Evolutionary conservation across 148 eudicot species (phyloP).

Genomic region (Camellia granthamiana): DNA sequence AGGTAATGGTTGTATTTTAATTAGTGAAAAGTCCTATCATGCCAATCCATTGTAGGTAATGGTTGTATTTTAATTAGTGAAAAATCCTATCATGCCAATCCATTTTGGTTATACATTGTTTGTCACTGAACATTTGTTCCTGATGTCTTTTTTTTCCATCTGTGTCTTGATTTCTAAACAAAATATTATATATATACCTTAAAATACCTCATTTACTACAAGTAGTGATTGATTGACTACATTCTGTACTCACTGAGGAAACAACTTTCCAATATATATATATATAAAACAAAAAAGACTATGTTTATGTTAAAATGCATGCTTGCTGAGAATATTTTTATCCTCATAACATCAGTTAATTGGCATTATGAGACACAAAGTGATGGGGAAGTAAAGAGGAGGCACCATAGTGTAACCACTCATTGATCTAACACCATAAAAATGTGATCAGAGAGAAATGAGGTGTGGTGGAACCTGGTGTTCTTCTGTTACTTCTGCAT

Average conservation of each 20-base stretch:
- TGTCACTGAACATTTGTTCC: neutral
- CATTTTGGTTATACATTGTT: neutral
- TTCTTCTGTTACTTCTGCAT: neutral
- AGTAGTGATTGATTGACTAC: neutral
- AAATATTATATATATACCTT: too few species aligned
- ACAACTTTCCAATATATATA: too few species aligned
- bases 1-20: neutral
- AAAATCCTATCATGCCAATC: neutral
- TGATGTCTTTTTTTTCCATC: too few species aligned
- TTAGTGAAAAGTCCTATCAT: neutral
- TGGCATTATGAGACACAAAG: neutral
- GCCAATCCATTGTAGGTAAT: neutral
- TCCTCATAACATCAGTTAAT: too few species aligned
- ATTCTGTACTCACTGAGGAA: neutral
- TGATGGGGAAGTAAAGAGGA: neutral
- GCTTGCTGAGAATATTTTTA: too few species aligned
- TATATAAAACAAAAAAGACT: too few species aligned
- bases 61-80: neutral
- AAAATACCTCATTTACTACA: neutral
- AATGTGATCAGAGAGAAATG: neutral
- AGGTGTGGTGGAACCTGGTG: neutral
- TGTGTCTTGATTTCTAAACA: too few species aligned
- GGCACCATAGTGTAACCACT: neutral
- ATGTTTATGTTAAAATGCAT: too few species aligned
- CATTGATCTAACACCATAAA: neutral